These are phyloP conservation scores for Zizania latifolia DNA, from an alignment of 176 grass and related monocot species.

Conservation along the genomic window DNA sequence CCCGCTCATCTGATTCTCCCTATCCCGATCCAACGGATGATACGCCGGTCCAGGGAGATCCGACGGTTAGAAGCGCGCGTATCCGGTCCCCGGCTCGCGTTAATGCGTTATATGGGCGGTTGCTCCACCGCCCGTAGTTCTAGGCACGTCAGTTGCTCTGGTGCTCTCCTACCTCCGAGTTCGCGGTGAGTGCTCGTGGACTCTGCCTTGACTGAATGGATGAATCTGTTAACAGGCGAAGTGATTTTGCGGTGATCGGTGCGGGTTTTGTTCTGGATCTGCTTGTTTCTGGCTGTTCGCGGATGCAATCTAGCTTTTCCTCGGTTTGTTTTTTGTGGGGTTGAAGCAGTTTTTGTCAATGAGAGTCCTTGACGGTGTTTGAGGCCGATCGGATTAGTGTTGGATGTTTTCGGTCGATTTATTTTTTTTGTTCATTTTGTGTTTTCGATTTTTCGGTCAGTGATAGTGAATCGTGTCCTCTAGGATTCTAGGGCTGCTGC, in stretches of 20 bases:
- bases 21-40: constrained; percentile 28
- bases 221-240: neutral
- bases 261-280: constrained; percentile 4
- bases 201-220: constrained; percentile 13
- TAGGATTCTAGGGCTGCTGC: neutral
- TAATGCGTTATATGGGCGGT: constrained; percentile 42
- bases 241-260: too few relatives aligned
- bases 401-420: neutral
- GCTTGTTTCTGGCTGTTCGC: neutral
- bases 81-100: neutral
- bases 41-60: neutral
- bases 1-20: neutral
- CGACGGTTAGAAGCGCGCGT: neutral
- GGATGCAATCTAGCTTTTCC: neutral
- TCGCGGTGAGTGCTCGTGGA: constrained; percentile 45
- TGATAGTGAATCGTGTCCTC: too few relatives aligned
- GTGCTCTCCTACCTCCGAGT: neutral
- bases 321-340: neutral
- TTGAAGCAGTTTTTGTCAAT: too few relatives aligned
- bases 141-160: neutral
- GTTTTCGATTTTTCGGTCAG: too few relatives aligned
- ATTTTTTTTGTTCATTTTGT: neutral
- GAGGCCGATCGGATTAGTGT: neutral
- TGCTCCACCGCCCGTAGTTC: neutral
- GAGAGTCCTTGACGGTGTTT: neutral